A percentile compares a stretch with the other conserved stretches of the same genome.
Conservation (phyloP, 2,329 filamentous ascomycete species). For the Akanthomyces muscarius region DNA sequence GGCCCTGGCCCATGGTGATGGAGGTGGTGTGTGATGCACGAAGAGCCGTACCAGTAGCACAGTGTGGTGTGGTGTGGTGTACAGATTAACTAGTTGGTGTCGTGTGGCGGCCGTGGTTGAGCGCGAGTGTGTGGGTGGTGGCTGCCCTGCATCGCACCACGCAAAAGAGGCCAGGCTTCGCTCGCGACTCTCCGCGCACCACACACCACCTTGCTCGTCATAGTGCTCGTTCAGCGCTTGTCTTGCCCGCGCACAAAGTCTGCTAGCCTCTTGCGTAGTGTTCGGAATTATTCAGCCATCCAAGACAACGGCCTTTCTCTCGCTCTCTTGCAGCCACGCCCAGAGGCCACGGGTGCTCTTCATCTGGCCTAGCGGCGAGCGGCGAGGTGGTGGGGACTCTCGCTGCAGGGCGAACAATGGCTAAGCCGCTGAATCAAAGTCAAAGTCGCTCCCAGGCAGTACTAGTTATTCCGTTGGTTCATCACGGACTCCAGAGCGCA, state of each 20-base stretch:
- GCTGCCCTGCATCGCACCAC: constrained; percentile 4
- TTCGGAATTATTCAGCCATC: constrained; percentile 3
- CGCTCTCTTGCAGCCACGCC: neutral
- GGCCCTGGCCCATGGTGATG: neutral
- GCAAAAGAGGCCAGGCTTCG: neutral
- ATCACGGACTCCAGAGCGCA: neutral
- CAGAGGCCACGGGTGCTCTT: neutral
- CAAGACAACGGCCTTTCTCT: neutral
- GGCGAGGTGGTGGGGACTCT: constrained; percentile 4
- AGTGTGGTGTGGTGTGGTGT: neutral
- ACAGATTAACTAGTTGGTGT: neutral
- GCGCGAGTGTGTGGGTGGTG: neutral
- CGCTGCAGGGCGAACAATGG: constrained; percentile 17
- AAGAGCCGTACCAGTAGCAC: no score
- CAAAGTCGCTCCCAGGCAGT: neutral
- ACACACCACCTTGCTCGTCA: neutral
- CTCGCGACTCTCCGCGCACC: neutral
- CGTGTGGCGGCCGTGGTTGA: neutral
- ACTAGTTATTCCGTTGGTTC: neutral
- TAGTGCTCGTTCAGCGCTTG: neutral
- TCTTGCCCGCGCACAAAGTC: neutral
- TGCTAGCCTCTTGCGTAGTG: neutral
- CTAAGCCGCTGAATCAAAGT: constrained; percentile 7
- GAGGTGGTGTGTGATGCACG: constrained; percentile 4
- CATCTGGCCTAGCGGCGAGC: constrained; percentile 1